Conservation (phyloP, 2,329 filamentous ascomycete genomes). For the Fusarium keratoplasticum region DNA sequence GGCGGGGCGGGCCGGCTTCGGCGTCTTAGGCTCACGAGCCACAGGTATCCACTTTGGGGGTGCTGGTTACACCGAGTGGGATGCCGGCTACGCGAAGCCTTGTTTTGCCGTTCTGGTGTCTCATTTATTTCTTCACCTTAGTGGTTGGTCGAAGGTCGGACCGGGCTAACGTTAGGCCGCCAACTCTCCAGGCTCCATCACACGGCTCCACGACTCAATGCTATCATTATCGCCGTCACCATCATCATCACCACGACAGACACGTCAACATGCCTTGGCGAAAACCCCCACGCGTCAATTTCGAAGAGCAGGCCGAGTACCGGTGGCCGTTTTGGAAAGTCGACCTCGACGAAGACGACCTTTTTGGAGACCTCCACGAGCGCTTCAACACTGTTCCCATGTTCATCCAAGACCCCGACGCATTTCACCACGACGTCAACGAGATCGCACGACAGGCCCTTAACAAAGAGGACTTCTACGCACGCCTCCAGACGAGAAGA, state of each 20-base stretch:
- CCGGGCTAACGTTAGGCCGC: background rate
- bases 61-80: too few relatives aligned
- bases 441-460: background rate
- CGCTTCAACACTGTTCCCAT: conserved; percentile 3
- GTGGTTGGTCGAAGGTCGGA: too few relatives aligned
- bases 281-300: background rate
- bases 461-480: background rate
- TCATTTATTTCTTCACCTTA: background rate
- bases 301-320: background rate
- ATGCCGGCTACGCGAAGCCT: too few relatives aligned
- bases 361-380: background rate
- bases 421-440: background rate
- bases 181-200: background rate
- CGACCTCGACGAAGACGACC: background rate
- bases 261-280: background rate
- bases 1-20: too few relatives aligned
- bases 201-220: background rate
- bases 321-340: background rate
- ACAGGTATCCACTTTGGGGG: too few relatives aligned
- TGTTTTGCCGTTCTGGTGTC: too few relatives aligned
- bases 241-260: background rate
- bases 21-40: too few relatives aligned
- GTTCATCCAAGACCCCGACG: conserved; percentile 2
- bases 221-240: background rate
- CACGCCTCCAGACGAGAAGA: background rate